Percentiles rank a stretch among this genome's conserved stretches.
Conservation (phyloP, 176 grass and related monocot species). For the Aegilops tauschii region DNA sequence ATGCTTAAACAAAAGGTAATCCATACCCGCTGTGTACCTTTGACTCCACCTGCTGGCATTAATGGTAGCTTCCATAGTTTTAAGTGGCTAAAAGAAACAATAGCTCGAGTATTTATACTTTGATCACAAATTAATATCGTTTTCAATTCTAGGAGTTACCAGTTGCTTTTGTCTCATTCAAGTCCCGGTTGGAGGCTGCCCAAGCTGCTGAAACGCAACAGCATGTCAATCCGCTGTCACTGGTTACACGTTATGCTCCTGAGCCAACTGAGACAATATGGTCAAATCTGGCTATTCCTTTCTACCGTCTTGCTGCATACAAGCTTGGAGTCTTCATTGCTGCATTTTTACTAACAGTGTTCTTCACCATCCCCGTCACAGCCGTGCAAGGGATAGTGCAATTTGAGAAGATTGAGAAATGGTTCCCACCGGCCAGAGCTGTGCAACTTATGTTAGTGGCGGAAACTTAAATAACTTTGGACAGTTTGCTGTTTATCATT, state of each 20-base stretch:
- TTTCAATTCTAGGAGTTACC: slow-evolving; percentile 66
- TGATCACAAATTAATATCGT: background rate
- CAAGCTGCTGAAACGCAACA: slow-evolving; percentile 72
- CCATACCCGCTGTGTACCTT: background rate
- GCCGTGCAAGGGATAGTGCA: slow-evolving; percentile 90
- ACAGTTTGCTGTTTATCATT: background rate
- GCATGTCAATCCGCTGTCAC: slow-evolving; percentile 59
- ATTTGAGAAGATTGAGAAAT: slow-evolving; percentile 75
- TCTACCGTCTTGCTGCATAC: slow-evolving; percentile 44
- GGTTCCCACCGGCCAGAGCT: slow-evolving; percentile 81
- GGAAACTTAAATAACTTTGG: background rate
- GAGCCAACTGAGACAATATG: slow-evolving; percentile 76
- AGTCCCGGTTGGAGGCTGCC: slow-evolving; percentile 63
- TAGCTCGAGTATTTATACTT: background rate
- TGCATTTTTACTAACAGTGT: slow-evolving; percentile 63
- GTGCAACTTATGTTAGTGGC: slow-evolving; percentile 74
- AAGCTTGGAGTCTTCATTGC: slow-evolving; percentile 52
- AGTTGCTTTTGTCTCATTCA: slow-evolving; percentile 87
- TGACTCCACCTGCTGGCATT: background rate
- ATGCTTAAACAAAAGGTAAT: slow-evolving; percentile 67
- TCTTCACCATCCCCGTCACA: slow-evolving; percentile 85
- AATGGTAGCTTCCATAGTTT: background rate
- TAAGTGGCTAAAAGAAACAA: background rate
- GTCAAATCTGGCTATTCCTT: slow-evolving; percentile 66
- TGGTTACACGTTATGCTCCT: slow-evolving; percentile 67